Percentiles rank a stretch among this genome's conserved stretches.
Conservation (phyloP, 1,284 basidiomycete species). For the Fistulina hepatica region DNA sequence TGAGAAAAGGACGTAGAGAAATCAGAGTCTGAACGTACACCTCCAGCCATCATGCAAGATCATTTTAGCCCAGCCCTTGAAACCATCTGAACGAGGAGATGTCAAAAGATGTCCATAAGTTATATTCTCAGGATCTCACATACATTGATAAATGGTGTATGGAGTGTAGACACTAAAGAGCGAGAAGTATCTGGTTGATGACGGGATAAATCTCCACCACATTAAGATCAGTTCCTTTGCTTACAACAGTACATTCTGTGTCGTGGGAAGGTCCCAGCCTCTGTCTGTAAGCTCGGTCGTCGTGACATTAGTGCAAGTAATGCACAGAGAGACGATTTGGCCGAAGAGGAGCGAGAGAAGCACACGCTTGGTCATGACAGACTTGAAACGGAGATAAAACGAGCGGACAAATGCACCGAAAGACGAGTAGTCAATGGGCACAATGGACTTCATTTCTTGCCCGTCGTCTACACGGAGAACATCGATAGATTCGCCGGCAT, state of each 20-base stretch:
- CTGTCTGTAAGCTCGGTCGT: conserved; percentile 64
- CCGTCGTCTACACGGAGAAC: too few species aligned
- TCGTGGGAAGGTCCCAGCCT: conserved; percentile 67
- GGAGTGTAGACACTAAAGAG: conserved; percentile 70
- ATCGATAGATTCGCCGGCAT: too few species aligned
- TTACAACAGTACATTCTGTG: conserved; percentile 73
- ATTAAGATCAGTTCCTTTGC: conserved; percentile 21
- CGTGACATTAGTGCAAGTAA: conserved; percentile 76
- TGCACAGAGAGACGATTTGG: conserved; percentile 76
- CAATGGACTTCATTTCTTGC: too few species aligned
- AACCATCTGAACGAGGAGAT: conserved; percentile 43
- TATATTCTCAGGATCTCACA: conserved; percentile 18
- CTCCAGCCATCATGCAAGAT: conserved; percentile 72
- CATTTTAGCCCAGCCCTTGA: conserved; percentile 68
- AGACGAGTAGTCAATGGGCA: conserved; percentile 55
- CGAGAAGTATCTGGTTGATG: conserved; percentile 59
- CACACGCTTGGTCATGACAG: conserved; percentile 67
- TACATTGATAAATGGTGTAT: conserved; percentile 75
- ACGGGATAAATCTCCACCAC: too few species aligned
- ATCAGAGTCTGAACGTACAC: conserved; percentile 36
- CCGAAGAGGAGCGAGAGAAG: conserved; percentile 57
- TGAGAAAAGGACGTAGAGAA: conserved; percentile 7
- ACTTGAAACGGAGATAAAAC: conserved; percentile 46
- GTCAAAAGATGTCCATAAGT: conserved; percentile 2
- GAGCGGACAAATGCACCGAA: conserved; percentile 38